phyloP scores from a whole-genome alignment of 2,329 filamentous ascomycete genomes.

The Triangularia setosa region DNA sequence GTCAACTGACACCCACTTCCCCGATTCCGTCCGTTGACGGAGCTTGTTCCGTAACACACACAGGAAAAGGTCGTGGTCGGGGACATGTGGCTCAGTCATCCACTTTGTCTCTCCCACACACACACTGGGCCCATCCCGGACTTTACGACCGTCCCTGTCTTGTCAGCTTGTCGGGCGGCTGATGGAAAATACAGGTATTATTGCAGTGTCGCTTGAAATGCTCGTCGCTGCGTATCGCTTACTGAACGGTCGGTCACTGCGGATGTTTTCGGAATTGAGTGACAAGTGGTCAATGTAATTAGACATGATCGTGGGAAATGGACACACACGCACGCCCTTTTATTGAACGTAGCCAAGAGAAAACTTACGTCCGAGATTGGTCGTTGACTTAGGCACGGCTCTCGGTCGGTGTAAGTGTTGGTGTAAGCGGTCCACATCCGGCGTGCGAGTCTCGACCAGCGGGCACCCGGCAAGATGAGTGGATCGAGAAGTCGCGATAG shows the following conservation, averaged over 20 bases:
- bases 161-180: background rate
- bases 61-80: background rate
- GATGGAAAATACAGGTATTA: background rate
- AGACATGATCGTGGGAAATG: background rate
- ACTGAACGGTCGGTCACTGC: background rate
- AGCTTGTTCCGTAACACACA: background rate
- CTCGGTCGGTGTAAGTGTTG: background rate
- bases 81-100: slow-evolving; percentile 5
- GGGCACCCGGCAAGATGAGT: background rate
- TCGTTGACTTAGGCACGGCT: background rate
- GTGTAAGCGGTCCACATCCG: background rate
- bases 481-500: too few relatives aligned
- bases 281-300: background rate
- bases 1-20: slow-evolving; percentile 13
- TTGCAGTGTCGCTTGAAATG: background rate
- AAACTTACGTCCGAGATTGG: background rate
- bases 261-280: background rate
- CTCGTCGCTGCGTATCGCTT: background rate
- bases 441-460: background rate
- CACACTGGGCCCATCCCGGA: background rate
- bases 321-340: background rate
- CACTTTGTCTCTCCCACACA: background rate
- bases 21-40: background rate
- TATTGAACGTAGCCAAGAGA: background rate
- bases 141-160: background rate